Evolutionary conservation across 2,329 filamentous ascomycete genomes (phyloP).

Genomic region (Ploettnerulaceae sp.): DNA sequence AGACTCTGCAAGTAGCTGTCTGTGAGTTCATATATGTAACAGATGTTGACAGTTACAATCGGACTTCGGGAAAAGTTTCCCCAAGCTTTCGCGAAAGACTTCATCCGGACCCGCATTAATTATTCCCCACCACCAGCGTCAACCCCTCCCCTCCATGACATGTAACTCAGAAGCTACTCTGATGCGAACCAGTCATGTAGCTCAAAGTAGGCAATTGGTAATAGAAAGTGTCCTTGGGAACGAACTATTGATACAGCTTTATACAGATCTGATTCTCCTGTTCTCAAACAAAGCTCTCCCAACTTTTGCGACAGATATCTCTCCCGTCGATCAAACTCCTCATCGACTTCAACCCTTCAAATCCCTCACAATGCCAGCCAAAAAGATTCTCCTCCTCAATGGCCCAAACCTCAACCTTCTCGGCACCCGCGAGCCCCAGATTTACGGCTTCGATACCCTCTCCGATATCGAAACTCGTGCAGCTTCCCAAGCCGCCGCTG

Average conservation of each 20-base stretch:
- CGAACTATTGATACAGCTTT: background rate
- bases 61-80: background rate
- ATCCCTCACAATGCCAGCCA: slow-evolving; percentile 34
- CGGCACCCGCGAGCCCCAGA: slow-evolving; percentile 65
- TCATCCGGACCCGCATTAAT: slow-evolving; percentile 7
- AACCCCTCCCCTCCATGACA: background rate
- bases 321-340: background rate
- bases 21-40: background rate
- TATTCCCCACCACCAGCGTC: background rate
- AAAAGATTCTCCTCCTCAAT: slow-evolving; percentile 66
- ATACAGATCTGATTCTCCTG: background rate
- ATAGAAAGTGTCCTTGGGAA: background rate
- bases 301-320: background rate
- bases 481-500: slow-evolving; percentile 20
- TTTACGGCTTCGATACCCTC: slow-evolving; percentile 69
- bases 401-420: slow-evolving; percentile 81
- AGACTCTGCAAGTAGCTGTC: too few relatives aligned
- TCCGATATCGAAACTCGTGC: slow-evolving; percentile 45
- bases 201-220: background rate
- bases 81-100: slow-evolving; percentile 5
- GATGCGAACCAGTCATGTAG: background rate
- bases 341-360: background rate
- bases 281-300: background rate
- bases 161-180: background rate
- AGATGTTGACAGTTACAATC: background rate